phyloP scores from a whole-genome alignment of 225 moss, liverwort and hornwort genomes.

The Climacium dendroides region DNA sequence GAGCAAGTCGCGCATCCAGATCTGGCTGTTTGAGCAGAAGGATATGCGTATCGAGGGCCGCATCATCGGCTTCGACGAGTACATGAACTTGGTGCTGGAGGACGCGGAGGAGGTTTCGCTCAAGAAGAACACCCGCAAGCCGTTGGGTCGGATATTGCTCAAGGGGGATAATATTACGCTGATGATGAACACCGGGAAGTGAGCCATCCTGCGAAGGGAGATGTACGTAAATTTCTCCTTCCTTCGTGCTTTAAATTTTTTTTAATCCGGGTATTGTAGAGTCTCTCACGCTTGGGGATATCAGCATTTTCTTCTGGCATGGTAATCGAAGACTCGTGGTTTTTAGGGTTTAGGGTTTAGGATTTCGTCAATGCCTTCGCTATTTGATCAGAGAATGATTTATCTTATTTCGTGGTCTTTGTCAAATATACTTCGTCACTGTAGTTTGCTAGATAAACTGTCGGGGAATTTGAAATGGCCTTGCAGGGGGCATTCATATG shows the following conservation, averaged over 20 bases:
- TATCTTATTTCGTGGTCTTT: neutral
- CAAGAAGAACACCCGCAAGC: constrained; percentile 60
- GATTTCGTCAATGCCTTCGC: neutral
- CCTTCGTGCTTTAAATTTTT: neutral
- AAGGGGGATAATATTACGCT: constrained; percentile 57
- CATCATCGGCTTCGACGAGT: constrained; percentile 62
- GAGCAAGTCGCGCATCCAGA: constrained; percentile 59
- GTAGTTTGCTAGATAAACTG: neutral
- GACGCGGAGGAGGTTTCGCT: constrained; percentile 58
- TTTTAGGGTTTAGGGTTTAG: neutral
- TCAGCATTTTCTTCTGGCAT: neutral
- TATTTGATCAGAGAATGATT: neutral
- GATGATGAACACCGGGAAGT: constrained; percentile 59
- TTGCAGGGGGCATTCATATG: neutral
- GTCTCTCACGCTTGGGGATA: neutral
- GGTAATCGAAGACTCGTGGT: neutral
- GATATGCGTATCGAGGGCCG: constrained; percentile 57
- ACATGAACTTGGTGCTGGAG: constrained; percentile 60
- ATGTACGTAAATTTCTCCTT: neutral
- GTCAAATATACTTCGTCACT: neutral
- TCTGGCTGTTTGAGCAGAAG: constrained; percentile 64
- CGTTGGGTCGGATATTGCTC: constrained; percentile 42
- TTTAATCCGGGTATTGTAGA: neutral
- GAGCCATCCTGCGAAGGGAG: neutral
- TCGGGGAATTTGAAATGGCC: neutral